phyloP scores from a whole-genome alignment of 371 early-diverging fungal genomes.

The Syncephalastrum monosporum region DNA sequence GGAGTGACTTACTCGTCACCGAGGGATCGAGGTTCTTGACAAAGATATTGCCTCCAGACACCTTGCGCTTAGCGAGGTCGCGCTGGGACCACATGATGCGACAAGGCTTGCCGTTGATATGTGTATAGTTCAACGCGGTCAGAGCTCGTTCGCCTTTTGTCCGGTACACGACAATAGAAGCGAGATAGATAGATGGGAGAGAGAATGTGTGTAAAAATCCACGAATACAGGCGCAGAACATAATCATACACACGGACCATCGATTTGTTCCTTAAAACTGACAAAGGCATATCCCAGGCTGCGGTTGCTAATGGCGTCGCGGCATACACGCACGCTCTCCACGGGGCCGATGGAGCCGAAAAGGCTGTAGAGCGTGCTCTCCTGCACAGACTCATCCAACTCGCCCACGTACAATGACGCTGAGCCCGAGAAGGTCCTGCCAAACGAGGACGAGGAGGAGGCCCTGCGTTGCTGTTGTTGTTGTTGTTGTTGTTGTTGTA shows the following conservation, averaged over 20 bases:
- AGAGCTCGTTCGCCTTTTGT: conserved; percentile 79
- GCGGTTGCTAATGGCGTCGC: conserved; percentile 93
- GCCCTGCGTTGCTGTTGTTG: not conserved
- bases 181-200: not conserved
- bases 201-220: not conserved
- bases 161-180: not conserved
- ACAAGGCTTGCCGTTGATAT: conserved; percentile 89
- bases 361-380: conserved; percentile 90
- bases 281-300: conserved; percentile 97
- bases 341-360: conserved; percentile 90
- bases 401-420: conserved; percentile 89
- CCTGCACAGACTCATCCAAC: conserved; percentile 89
- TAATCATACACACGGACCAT: conserved; percentile 47
- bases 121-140: conserved; percentile 88
- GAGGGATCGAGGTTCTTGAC: conserved; percentile 97
- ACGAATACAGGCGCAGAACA: too few species aligned
- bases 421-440: conserved; percentile 22
- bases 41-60: conserved; percentile 95
- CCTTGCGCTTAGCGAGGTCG: conserved; percentile 86
- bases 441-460: conserved; percentile 21
- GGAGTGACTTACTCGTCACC: conserved; percentile 94
- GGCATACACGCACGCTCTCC: conserved; percentile 94
- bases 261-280: conserved; percentile 77
- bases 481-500: conserved; percentile 5
- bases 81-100: conserved; percentile 99